A percentile compares a stretch with the other conserved stretches of the same genome.
phyloP scores from a whole-genome alignment of 148 eudicot genomes.

The Vaccinium vitisidaea region DNA sequence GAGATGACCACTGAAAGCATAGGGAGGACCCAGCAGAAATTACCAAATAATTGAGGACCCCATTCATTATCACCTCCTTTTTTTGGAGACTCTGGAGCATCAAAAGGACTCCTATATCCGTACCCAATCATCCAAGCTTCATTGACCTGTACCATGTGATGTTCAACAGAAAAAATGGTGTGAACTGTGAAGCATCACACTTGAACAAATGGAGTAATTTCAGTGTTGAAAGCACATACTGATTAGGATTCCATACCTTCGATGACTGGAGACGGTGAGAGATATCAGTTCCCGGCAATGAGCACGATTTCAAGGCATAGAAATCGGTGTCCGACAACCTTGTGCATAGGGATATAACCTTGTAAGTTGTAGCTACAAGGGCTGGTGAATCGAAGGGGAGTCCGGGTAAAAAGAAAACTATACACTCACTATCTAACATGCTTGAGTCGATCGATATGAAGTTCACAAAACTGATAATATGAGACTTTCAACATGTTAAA shows the following conservation, averaged over 20 bases:
- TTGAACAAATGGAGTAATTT: not conserved
- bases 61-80: not conserved
- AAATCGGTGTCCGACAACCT: not conserved
- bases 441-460: not conserved
- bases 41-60: conserved; percentile 9
- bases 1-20: conserved; percentile 15
- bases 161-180: not conserved
- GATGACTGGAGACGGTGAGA: not conserved
- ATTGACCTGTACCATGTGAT: not conserved
- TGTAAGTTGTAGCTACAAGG: not conserved
- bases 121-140: too few relatives aligned
- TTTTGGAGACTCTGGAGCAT: not conserved
- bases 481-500: not conserved
- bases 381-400: not conserved
- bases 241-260: not conserved
- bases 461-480: conserved; percentile 5
- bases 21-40: conserved; percentile 22
- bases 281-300: not conserved
- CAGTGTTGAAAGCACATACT: not conserved
- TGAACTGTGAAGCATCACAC: not conserved
- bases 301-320: not conserved
- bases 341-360: not conserved
- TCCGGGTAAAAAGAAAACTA: not conserved
- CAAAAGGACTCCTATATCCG: not conserved
- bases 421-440: not conserved